A percentile compares a stretch with the other conserved stretches of the same genome.
These are phyloP conservation scores for Kwoniella shivajii DNA, from an alignment of 1,284 basidiomycete genomes.

Conservation along the genomic window DNA sequence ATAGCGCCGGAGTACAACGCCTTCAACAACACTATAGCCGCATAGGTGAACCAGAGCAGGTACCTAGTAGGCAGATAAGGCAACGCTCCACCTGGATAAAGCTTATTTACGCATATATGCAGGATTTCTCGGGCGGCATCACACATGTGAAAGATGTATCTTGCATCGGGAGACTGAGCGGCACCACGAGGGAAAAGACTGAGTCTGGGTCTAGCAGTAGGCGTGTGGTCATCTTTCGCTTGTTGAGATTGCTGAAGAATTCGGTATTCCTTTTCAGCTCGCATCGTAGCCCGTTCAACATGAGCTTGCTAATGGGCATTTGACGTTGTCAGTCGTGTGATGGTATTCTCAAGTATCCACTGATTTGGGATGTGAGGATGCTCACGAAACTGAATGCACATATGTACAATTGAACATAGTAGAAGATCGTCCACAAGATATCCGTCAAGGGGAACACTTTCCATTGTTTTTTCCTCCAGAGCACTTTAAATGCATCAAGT, in stretches of 20 bases:
- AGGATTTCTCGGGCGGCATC: constrained; percentile 51
- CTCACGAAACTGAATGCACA: constrained; percentile 54
- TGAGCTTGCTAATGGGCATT: constrained; percentile 47
- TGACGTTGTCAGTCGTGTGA: too few relatives aligned
- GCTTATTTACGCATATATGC: constrained; percentile 49
- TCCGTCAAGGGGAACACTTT: constrained; percentile 44
- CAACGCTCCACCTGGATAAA: constrained; percentile 50
- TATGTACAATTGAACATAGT: constrained; percentile 50
- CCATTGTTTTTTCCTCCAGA: constrained; percentile 51
- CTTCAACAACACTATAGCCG: constrained; percentile 50
- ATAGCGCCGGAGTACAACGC: constrained; percentile 54
- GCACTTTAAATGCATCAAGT: constrained; percentile 50
- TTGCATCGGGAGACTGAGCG: constrained; percentile 48
- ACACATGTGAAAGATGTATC: constrained; percentile 52
- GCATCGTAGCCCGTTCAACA: constrained; percentile 50
- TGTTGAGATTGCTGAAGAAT: constrained; percentile 19
- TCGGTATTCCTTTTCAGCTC: constrained; percentile 44
- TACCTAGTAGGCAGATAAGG: constrained; percentile 51
- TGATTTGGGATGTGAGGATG: neutral
- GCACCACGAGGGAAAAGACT: constrained; percentile 50
- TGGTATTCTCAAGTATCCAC: too few relatives aligned
- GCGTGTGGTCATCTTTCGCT: constrained; percentile 16
- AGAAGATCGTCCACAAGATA: constrained; percentile 49
- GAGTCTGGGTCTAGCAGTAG: constrained; percentile 29
- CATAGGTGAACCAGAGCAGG: constrained; percentile 53